These are phyloP conservation scores for Tylopilus rubrobrunneus DNA, from an alignment of 768 basidiomycete genomes.

Conservation along the genomic window DNA sequence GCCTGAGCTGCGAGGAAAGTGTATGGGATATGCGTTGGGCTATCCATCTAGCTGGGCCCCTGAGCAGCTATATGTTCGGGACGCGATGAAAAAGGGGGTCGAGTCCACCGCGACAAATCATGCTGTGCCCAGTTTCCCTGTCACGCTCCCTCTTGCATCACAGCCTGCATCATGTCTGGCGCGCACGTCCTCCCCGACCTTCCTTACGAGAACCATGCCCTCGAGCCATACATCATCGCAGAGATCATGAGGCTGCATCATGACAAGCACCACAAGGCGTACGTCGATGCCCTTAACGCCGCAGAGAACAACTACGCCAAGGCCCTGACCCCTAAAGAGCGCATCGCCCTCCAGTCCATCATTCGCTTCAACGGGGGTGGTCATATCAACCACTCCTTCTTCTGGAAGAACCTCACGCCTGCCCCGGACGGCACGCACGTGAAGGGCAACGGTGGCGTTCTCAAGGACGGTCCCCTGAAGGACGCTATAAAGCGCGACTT, in stretches of 20 bases:
- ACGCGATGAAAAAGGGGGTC: conserved; percentile 25
- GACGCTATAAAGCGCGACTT: conserved; percentile 60
- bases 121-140: conserved; percentile 13
- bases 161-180: conserved; percentile 35
- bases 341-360: conserved; percentile 26
- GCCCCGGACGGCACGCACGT: conserved; percentile 39
- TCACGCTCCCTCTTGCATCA: neutral
- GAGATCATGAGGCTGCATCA: conserved; percentile 96
- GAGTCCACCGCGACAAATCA: neutral
- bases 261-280: conserved; percentile 94
- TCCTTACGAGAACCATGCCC: conserved; percentile 81
- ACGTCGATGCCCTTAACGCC: conserved; percentile 66
- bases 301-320: conserved; percentile 78
- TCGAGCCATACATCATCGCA: conserved; percentile 87
- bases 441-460: conserved; percentile 60
- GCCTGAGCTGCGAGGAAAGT: conserved; percentile 17
- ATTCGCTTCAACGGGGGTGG: conserved; percentile 27
- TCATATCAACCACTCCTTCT: conserved; percentile 95
- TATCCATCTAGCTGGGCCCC: conserved; percentile 30
- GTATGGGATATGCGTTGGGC: conserved; percentile 30
- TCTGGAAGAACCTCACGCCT: conserved; percentile 94
- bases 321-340: conserved; percentile 57
- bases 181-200: conserved; percentile 64
- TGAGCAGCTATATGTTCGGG: conserved; percentile 21
- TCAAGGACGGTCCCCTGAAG: conserved; percentile 68